These are phyloP conservation scores for Melaleuca alternifolia DNA, from an alignment of 345 rosid genomes.

Conservation along the genomic window DNA sequence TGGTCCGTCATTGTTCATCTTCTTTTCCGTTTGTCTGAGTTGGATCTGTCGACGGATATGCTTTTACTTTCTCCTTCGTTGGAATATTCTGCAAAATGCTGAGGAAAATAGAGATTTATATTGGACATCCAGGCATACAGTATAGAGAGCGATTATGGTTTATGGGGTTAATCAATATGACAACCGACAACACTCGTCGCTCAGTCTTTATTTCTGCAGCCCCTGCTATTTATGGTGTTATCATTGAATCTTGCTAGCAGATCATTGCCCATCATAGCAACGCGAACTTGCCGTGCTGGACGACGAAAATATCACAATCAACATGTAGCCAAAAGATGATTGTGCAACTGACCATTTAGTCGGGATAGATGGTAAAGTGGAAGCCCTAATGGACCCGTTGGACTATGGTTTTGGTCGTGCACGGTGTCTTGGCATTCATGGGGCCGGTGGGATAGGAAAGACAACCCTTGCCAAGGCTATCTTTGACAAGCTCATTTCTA, in stretches of 20 bases:
- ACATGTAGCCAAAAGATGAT: too few relatives aligned
- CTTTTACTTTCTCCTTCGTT: not conserved
- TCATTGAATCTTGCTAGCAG: not conserved
- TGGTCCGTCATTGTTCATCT: not conserved
- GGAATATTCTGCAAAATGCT: not conserved
- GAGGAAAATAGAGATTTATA: not conserved
- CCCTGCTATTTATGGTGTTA: not conserved
- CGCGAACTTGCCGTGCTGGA: not conserved
- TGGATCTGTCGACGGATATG: not conserved
- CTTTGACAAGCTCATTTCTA: too few relatives aligned
- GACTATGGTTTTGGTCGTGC: too few relatives aligned
- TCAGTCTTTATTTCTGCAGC: not conserved
- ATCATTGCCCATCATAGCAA: not conserved
- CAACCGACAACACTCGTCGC: not conserved
- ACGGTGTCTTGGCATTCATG: too few relatives aligned
- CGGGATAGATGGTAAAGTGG: too few relatives aligned
- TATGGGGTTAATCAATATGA: fast-evolving
- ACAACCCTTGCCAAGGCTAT: too few relatives aligned
- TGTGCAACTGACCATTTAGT: too few relatives aligned
- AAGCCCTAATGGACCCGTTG: too few relatives aligned
- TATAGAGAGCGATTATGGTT: not conserved
- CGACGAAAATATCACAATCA: too few relatives aligned
- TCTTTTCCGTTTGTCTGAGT: not conserved
- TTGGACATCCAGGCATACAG: not conserved
- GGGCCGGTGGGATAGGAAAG: too few relatives aligned